These are phyloP conservation scores for Zygosaccharomyces pseudorouxii DNA, from an alignment of 805 yeast species.

Conservation along the genomic window DNA sequence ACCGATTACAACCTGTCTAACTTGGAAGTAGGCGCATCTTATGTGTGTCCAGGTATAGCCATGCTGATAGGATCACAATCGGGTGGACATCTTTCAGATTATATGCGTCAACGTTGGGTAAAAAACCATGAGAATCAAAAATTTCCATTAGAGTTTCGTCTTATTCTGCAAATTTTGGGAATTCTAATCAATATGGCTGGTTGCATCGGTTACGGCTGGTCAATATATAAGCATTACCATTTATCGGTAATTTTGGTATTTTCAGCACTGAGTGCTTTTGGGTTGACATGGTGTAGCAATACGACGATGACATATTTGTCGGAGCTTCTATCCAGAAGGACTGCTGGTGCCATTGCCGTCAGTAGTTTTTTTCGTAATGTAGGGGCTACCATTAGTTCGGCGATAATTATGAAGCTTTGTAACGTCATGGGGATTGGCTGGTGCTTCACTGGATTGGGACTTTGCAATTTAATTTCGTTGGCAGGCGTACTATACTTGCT, in stretches of 20 bases:
- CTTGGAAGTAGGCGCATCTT: slow-evolving; percentile 42
- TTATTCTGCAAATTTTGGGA: slow-evolving; percentile 43
- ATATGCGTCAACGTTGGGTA: slow-evolving; percentile 31
- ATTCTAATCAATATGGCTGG: slow-evolving; percentile 42
- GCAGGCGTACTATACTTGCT: slow-evolving; percentile 22
- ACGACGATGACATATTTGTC: slow-evolving; percentile 51
- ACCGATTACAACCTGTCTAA: slow-evolving; percentile 36
- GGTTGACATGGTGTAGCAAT: slow-evolving; percentile 53
- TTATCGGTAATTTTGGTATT: slow-evolving; percentile 41
- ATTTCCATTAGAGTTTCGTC: slow-evolving; percentile 44
- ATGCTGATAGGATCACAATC: slow-evolving; percentile 45
- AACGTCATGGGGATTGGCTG: slow-evolving; percentile 45
- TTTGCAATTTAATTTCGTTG: slow-evolving; percentile 31
- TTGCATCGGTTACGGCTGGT: slow-evolving; percentile 51
- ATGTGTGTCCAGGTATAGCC: slow-evolving; percentile 50
- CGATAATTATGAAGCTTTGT: slow-evolving; percentile 37
- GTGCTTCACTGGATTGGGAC: slow-evolving; percentile 51
- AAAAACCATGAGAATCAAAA: slow-evolving; percentile 27
- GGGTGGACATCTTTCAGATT: slow-evolving; percentile 48
- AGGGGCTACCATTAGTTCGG: slow-evolving; percentile 52
- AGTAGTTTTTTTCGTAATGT: slow-evolving; percentile 50
- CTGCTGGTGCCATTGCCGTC: slow-evolving; percentile 51
- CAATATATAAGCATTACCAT: slow-evolving; percentile 38
- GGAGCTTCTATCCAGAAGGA: slow-evolving; percentile 45
- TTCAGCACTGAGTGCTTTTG: slow-evolving; percentile 46